Evolutionary conservation across 2,329 filamentous ascomycete genomes (phyloP).

Genomic region (Penicillium sp.): DNA sequence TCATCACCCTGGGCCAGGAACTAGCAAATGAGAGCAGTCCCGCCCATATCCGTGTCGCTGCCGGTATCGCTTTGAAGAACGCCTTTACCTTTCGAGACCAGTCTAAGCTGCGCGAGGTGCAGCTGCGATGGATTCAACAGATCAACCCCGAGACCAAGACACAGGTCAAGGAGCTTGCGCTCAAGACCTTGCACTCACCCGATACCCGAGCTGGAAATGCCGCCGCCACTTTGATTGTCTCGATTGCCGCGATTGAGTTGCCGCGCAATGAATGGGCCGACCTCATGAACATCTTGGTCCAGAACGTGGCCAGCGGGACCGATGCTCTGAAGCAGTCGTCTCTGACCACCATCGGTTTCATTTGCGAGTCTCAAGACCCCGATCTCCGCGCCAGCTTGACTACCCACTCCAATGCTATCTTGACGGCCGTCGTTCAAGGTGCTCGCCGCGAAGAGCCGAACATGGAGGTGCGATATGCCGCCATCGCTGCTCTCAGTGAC

Average conservation of each 20-base stretch:
- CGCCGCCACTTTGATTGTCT: constrained; percentile 89
- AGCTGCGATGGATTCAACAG: constrained; percentile 85
- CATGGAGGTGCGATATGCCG: constrained; percentile 80
- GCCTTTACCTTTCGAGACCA: constrained; percentile 92
- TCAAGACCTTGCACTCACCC: constrained; percentile 75
- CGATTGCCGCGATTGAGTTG: constrained; percentile 90
- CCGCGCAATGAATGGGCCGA: constrained; percentile 90
- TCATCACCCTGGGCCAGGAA: constrained; percentile 85
- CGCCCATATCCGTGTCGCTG: constrained; percentile 81
- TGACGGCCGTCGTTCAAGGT: constrained; percentile 95
- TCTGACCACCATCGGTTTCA: constrained; percentile 92
- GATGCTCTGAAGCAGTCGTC: constrained; percentile 92
- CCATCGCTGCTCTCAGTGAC: constrained; percentile 89
- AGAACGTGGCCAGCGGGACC: constrained; percentile 81
- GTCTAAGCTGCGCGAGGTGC: constrained; percentile 77
- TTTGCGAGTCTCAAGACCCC: constrained; percentile 89
- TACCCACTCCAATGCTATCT: constrained; percentile 90
- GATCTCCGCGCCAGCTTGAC: constrained; percentile 76
- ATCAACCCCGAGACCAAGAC: constrained; percentile 76
- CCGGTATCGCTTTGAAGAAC: constrained; percentile 96
- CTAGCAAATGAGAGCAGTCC: constrained; percentile 84
- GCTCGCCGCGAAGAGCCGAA: constrained; percentile 95
- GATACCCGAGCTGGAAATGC: constrained; percentile 81
- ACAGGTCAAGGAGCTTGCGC: constrained; percentile 81
- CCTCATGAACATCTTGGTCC: constrained; percentile 79